Percentiles rank a stretch among this genome's conserved stretches.
phyloP scores from a whole-genome alignment of 805 yeast species.

The Ogataea nonfermentans region DNA sequence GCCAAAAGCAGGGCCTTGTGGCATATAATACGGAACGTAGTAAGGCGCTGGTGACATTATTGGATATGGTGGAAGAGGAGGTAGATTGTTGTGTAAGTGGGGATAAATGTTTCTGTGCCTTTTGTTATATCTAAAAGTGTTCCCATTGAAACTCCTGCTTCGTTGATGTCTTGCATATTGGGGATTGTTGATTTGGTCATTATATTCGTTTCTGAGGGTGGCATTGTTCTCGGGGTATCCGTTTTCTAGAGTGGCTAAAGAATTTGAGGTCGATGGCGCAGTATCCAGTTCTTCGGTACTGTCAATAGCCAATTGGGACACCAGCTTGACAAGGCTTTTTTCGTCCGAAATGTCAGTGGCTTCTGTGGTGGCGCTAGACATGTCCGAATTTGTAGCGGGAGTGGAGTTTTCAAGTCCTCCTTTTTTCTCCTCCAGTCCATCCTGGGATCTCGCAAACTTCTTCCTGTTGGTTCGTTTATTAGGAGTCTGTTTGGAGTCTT shows the following conservation, averaged over 20 bases:
- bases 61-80: conserved; percentile 18
- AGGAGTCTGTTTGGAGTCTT: conserved; percentile 7
- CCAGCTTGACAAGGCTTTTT: conserved; percentile 7
- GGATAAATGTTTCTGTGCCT: conserved; percentile 12
- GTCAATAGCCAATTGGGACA: conserved; percentile 6
- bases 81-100: conserved; percentile 10
- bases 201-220: conserved; percentile 1
- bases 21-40: conserved; percentile 21
- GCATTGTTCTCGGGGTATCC: conserved; percentile 5
- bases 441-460: conserved; percentile 1
- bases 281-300: conserved; percentile 6
- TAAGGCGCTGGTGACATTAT: conserved; percentile 18
- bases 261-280: conserved; percentile 17
- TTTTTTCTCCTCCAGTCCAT: conserved; percentile 1
- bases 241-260: conserved; percentile 11
- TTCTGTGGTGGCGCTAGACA: conserved; percentile 13
- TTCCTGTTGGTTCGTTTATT: conserved; percentile 3
- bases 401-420: conserved; percentile 3
- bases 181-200: not conserved
- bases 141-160: conserved; percentile 8
- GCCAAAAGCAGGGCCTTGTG: conserved; percentile 15
- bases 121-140: conserved; percentile 10
- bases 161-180: conserved; percentile 4
- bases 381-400: conserved; percentile 9
- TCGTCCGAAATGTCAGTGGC: conserved; percentile 15